Evolutionary conservation across 192 early-diverging fungal species (phyloP), one percentile per base, ranked within the genome.

Genomic region (Lobosporangium transversale): DNA sequence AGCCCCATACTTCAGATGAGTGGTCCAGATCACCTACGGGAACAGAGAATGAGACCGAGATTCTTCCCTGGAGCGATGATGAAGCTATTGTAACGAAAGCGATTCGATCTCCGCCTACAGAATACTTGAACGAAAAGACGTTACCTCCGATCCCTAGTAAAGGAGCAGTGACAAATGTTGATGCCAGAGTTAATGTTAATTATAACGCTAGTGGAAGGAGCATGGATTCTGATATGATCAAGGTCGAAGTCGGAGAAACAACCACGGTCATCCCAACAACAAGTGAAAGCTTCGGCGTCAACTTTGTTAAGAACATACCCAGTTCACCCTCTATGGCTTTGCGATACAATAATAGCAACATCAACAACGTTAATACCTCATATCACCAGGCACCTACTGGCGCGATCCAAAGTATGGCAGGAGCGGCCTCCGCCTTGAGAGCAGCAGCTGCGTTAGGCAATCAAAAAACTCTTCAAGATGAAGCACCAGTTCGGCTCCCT

Each of bases 21-120:
- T 67, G 73, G 73, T 45, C 67, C 37, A 76, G 64, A 24, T 76
- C 73, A 1, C 73, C 73, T 1, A 76, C 73, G 17, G 73, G 73
- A 47, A 76, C 73, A 15, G 73, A 76, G 40, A 51, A 62, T 18
- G 73, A 76, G 0, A 76, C 73, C 1, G 73, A 66, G 29, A 67
- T 76, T 23, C 36, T 76, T n/a, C 43, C 73, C 18, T 76, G 73
- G 73, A 76, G 73, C 26, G 73, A 76, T 14, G 73, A 76, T 23
- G 73, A 76, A 21, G 73, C 73, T 14, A 76, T 76, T 51, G 73
- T 76, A 3, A 61, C 64, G 15, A 66, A 67, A 36, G 73, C 73
- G 0, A 12, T 76, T 15, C 73, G 73, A 8, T 76, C 73, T 6
- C 71, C 71, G n/a, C 71, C 71, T 18, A 66, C 58, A 1, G 73